Evolutionary conservation across 2,329 filamentous ascomycete genomes (phyloP).

Genomic region (Alternaria alternata): DNA sequence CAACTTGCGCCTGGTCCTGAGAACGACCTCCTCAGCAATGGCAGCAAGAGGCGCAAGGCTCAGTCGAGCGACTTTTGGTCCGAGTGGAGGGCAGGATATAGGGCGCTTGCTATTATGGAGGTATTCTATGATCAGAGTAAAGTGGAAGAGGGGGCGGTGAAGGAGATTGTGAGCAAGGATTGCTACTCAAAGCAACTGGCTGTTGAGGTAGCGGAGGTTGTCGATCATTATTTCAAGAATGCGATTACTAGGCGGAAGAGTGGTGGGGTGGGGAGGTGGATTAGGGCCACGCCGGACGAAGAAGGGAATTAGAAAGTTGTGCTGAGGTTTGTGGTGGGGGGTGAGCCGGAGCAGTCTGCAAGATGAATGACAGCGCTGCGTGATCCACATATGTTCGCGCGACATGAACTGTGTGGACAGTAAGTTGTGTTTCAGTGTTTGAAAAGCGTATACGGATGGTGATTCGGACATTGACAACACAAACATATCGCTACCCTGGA

Average conservation of each 20-base stretch:
- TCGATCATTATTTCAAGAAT: slow-evolving; percentile 24
- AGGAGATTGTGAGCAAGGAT: slow-evolving; percentile 37
- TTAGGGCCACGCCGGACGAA: slow-evolving; percentile 21
- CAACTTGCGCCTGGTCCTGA: slow-evolving; percentile 54
- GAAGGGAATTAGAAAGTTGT: not conserved
- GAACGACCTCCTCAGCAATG: slow-evolving; percentile 50
- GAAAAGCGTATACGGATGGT: no score
- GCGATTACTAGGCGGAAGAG: no score
- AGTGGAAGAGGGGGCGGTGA: slow-evolving; percentile 15
- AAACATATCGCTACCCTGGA: not conserved
- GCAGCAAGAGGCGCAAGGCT: slow-evolving; percentile 51
- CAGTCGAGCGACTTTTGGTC: slow-evolving; percentile 53
- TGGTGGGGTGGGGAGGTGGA: slow-evolving; percentile 31
- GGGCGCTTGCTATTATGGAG: slow-evolving; percentile 35
- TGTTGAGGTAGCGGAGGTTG: slow-evolving; percentile 35
- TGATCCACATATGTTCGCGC: no score
- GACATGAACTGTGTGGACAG: no score
- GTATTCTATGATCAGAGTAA: slow-evolving; percentile 1
- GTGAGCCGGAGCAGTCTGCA: accelerated
- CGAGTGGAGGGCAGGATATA: slow-evolving; percentile 47
- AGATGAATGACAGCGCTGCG: not conserved
- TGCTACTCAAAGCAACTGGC: slow-evolving; percentile 25
- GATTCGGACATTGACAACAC: no score
- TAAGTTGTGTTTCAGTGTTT: accelerated
- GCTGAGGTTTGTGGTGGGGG: not conserved